Conservation (phyloP, 495 filamentous ascomycete species). For the Aspergillus sclerotioniger region DNA sequence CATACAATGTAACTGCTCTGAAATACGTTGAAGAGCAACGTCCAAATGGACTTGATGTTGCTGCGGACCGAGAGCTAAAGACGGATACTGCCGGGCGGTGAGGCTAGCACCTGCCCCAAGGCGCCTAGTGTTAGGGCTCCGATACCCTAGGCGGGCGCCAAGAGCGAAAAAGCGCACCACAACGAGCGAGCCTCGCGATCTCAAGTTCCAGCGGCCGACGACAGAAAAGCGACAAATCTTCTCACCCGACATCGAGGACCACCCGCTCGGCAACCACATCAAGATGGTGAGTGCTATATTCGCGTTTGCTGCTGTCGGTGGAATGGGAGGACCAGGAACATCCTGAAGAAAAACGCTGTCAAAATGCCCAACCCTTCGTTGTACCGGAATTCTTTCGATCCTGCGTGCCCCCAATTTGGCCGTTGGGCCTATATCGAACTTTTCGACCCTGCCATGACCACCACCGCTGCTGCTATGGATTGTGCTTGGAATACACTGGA, state of each 20-base stretch:
- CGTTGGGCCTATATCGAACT: slow-evolving; percentile 4
- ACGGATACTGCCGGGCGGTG: slow-evolving; percentile 18
- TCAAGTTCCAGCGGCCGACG: slow-evolving; percentile 40
- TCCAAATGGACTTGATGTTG: background rate
- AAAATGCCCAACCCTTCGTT: slow-evolving; percentile 1
- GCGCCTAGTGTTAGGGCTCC: slow-evolving; percentile 47
- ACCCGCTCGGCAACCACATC: slow-evolving; percentile 51
- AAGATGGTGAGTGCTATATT: slow-evolving; percentile 53
- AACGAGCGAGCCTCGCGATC: slow-evolving; percentile 26
- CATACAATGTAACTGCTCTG: background rate
- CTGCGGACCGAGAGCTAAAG: background rate
- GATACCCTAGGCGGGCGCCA: slow-evolving; percentile 45
- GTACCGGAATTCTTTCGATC: slow-evolving; percentile 14
- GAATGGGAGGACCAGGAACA: slow-evolving; percentile 6
- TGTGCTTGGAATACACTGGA: slow-evolving; percentile 7
- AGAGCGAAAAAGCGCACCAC: slow-evolving; percentile 48
- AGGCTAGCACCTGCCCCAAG: slow-evolving; percentile 12
- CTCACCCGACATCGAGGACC: slow-evolving; percentile 48
- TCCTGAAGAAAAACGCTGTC: slow-evolving; percentile 6
- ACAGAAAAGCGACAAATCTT: slow-evolving; percentile 48
- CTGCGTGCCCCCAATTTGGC: slow-evolving; percentile 11
- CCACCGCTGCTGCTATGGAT: slow-evolving; percentile 14
- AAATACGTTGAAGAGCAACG: background rate
- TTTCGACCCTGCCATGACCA: slow-evolving; percentile 10
- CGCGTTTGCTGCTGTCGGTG: slow-evolving; percentile 14